phyloP scores from a whole-genome alignment of 257 asterid genomes.

The Eustoma russellianum region DNA sequence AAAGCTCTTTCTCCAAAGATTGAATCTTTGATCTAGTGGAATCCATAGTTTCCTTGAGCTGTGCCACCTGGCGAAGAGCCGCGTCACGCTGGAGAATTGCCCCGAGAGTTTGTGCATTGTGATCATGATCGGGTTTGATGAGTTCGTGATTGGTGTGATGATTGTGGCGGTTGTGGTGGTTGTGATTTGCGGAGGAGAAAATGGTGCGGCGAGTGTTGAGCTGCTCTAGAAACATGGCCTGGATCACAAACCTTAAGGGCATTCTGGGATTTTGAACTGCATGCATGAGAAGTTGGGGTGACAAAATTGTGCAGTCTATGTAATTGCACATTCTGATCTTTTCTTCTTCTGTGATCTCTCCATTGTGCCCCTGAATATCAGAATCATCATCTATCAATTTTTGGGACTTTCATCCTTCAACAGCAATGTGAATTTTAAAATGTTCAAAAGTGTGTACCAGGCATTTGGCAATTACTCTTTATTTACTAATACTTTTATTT shows the following conservation, averaged over 20 bases:
- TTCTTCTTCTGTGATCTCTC: slow-evolving; percentile 38
- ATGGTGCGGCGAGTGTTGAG: slow-evolving; percentile 71
- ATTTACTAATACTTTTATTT: no score
- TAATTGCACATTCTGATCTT: slow-evolving; percentile 59
- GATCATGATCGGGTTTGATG: neutral
- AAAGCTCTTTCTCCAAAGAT: slow-evolving; percentile 53
- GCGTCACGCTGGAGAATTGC: slow-evolving; percentile 64
- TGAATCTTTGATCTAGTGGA: slow-evolving; percentile 56
- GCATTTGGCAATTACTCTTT: no score
- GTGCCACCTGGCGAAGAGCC: slow-evolving; percentile 57
- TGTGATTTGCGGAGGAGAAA: slow-evolving; percentile 36
- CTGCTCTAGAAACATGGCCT: slow-evolving; percentile 95
- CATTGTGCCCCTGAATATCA: slow-evolving; percentile 36
- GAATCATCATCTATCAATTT: no score
- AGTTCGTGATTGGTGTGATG: neutral
- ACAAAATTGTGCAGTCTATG: slow-evolving; percentile 62
- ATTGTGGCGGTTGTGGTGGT: slow-evolving; percentile 2
- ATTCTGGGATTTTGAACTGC: slow-evolving; percentile 80
- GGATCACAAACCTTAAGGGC: slow-evolving; percentile 81
- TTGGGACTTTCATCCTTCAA: no score
- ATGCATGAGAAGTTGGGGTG: slow-evolving; percentile 59
- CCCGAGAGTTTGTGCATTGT: slow-evolving; percentile 41
- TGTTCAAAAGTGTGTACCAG: no score
- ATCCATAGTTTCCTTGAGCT: slow-evolving; percentile 50
- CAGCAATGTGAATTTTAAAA: no score